These are phyloP conservation scores for Picocystis sp. DNA, from an alignment of 163 green algal genomes.

Conservation along the genomic window DNA sequence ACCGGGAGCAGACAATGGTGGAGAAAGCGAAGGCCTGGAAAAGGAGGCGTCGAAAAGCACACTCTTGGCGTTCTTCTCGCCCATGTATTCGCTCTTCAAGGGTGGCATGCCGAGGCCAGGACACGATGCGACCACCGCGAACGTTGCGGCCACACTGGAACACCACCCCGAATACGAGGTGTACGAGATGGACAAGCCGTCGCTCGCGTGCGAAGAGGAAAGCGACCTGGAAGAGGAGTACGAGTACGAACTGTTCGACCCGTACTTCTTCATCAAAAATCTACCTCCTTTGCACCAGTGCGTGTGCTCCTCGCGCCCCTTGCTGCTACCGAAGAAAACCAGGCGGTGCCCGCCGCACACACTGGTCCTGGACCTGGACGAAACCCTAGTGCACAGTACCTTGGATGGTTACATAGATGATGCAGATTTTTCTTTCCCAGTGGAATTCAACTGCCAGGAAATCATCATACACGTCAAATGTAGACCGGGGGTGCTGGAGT, in stretches of 20 bases:
- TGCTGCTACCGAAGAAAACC: constrained; percentile 49
- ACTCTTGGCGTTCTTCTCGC: no score
- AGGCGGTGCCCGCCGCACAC: constrained; percentile 28
- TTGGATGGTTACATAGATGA: constrained; percentile 21
- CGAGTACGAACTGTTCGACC: constrained; percentile 64
- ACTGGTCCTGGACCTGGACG: constrained; percentile 90
- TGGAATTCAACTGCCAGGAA: constrained; percentile 52
- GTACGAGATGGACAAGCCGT: no score
- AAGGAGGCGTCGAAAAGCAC: no score
- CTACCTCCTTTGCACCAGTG: constrained; percentile 35
- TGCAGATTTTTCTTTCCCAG: constrained; percentile 68
- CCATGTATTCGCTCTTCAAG: no score
- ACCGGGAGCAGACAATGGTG: no score
- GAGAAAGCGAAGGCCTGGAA: no score
- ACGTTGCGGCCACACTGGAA: no score
- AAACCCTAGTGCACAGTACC: constrained; percentile 68
- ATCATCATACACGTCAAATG: constrained; percentile 60
- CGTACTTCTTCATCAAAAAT: constrained; percentile 77
- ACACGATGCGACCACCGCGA: no score
- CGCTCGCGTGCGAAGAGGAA: no score
- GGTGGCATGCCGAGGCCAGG: no score
- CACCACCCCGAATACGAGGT: no score
- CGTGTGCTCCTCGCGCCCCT: constrained; percentile 2
- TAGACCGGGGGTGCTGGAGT: constrained; percentile 64
- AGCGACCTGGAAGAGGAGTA: constrained; percentile 47